Base-by-base conservation (phyloP, 108 stramenopile species). In the Nitzschia sp. region DNA sequence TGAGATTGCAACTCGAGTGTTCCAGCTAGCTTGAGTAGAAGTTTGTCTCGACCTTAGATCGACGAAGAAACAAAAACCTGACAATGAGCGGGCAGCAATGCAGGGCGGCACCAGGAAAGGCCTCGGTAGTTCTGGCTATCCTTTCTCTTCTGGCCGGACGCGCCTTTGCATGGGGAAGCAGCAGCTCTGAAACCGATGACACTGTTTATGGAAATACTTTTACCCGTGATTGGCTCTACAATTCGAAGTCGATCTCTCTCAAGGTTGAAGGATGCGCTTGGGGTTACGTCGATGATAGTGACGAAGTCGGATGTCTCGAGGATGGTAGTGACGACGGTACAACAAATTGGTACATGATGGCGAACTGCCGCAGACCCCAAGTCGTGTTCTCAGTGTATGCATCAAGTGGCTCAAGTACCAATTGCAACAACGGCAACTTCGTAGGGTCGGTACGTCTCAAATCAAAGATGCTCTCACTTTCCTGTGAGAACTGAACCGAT, bases 291-390 rank as follows among this genome's bases (percentile, higher is more conserved):
- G 83, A 84, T 25, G 84, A 89, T 50, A 82, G 70, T 28, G 93
- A 89, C 54, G 76, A 89, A 45, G 77, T 72, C 11, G 87, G 86
- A 0, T 94, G 93, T 52, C 63, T 86, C 71, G 76, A 76, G 38
- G 77, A 90, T 25, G 68, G 46, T 5, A 84, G 82, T 68, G 78
- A 84, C 33, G 93, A 94, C 31, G 93, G 93, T 52, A 90, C 89
- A 1, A 83, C 81, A 2, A 87, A 85, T 68, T 94, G 93, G 93
- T 94, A 90, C 59, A 80, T 79, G 73, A 94, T 94, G 93, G 85
- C 93, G 19, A 91, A 89, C 63, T 94, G 93, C 48, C 48, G 79
- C 23, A 64, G 93, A 32, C 86, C 93, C 1, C 88, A 94, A 75
- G 93, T 85, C 31, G 88, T 78, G 8, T 94, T 84, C 67, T 86